phyloP scores from a whole-genome alignment of 768 basidiomycete species.

The Antrodiella citrinella region DNA sequence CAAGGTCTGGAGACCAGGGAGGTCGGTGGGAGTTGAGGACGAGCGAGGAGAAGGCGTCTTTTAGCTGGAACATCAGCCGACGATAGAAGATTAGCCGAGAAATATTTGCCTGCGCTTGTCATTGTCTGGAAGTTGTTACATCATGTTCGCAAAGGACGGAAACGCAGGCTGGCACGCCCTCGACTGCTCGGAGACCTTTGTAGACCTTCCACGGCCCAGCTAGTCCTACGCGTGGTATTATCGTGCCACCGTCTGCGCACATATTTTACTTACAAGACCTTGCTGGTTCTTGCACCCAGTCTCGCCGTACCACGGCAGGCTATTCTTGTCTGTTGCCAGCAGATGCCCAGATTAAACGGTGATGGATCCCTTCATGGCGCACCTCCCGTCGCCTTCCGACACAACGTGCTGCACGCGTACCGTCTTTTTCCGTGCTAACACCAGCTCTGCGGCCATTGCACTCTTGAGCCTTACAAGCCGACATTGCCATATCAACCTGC shows the following conservation, averaged over 20 bases:
- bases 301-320: neutral
- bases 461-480: no score
- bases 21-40: neutral
- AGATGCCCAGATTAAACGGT: no score
- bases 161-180: no score
- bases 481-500: no score
- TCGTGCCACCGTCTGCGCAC: neutral
- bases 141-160: neutral
- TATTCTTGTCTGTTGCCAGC: no score
- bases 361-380: no score
- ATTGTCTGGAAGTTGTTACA: neutral
- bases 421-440: no score
- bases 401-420: no score
- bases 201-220: conserved; percentile 1
- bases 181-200: neutral
- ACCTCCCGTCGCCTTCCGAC: no score
- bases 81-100: neutral
- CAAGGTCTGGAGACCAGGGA: no score
- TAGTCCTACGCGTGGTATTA: neutral
- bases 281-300: conserved; percentile 4
- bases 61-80: neutral
- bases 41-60: neutral
- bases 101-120: neutral
- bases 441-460: no score
- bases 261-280: conserved; percentile 2